phyloP scores from a whole-genome alignment of 1,284 basidiomycete genomes.

The Mycosarcoma mackinlayi region DNA sequence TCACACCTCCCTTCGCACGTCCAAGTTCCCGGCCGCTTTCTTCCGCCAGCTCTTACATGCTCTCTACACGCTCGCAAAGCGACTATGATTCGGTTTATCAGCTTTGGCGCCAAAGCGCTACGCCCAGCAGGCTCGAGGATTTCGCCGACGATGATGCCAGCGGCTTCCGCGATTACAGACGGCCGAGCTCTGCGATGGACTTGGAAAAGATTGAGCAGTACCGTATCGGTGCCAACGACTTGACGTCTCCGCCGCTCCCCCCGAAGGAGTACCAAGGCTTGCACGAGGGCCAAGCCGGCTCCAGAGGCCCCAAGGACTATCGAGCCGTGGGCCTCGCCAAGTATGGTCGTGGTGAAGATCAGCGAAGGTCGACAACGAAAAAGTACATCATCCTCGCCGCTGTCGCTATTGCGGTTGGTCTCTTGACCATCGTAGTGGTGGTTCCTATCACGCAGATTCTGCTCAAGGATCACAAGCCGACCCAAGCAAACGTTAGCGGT shows the following conservation, averaged over 20 bases:
- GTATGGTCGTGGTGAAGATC: constrained; percentile 43
- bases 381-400: constrained; percentile 40
- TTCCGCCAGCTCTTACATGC: constrained; percentile 45
- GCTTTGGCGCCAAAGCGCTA: constrained; percentile 41
- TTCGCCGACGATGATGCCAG: constrained; percentile 19
- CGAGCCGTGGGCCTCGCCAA: constrained; percentile 42
- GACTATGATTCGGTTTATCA: constrained; percentile 57
- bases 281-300: constrained; percentile 26
- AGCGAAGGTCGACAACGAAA: constrained; percentile 34
- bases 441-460: constrained; percentile 42
- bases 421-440: constrained; percentile 43
- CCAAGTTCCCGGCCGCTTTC: constrained; percentile 17
- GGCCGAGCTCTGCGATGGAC: constrained; percentile 12
- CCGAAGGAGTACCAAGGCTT: constrained; percentile 8
- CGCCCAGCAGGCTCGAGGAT: constrained; percentile 21
- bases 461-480: constrained; percentile 24
- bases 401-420: constrained; percentile 32
- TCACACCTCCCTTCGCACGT: constrained; percentile 25
- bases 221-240: constrained; percentile 11
- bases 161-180: constrained; percentile 11
- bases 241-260: background rate
- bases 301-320: constrained; percentile 43
- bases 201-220: constrained; percentile 41
- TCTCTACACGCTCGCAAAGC: constrained; percentile 29
- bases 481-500: constrained; percentile 8